Evolutionary conservation across 495 filamentous ascomycete genomes (phyloP).

Genomic region (Sabuloglossum arenarium): DNA sequence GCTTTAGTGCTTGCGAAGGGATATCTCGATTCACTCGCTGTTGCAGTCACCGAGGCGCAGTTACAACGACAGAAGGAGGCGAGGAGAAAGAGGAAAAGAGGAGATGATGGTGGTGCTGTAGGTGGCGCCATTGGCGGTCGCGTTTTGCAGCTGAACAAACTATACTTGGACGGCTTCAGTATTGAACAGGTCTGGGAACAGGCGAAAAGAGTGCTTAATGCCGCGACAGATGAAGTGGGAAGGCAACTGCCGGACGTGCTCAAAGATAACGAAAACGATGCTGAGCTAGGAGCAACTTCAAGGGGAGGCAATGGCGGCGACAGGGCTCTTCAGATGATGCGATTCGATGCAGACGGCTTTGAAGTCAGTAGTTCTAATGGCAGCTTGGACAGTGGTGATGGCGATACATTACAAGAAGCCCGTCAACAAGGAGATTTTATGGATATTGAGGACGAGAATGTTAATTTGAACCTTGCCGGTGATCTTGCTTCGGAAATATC

Average conservation of each 20-base stretch:
- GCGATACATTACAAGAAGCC: not conserved
- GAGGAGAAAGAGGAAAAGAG: slow-evolving; percentile 46
- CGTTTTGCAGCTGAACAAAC: slow-evolving; percentile 45
- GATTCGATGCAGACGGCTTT: slow-evolving; percentile 26
- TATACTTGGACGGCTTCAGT: slow-evolving; percentile 76
- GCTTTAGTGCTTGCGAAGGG: slow-evolving; percentile 51
- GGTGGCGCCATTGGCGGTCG: slow-evolving; percentile 17
- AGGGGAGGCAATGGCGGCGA: slow-evolving; percentile 11
- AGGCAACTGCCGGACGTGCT: slow-evolving; percentile 12
- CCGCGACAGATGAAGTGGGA: slow-evolving; percentile 29
- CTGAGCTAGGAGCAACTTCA: not conserved
- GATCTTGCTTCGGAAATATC: slow-evolving; percentile 30
- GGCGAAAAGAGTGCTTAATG: slow-evolving; percentile 54
- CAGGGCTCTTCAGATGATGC: slow-evolving; percentile 15
- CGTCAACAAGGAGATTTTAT: slow-evolving; percentile 16
- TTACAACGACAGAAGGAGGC: slow-evolving; percentile 30
- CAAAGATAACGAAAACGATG: not conserved
- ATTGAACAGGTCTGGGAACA: slow-evolving; percentile 89
- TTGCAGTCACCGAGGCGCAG: slow-evolving; percentile 44
- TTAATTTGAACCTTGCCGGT: slow-evolving; percentile 19
- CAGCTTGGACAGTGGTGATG: not conserved
- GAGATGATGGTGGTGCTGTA: slow-evolving; percentile 15
- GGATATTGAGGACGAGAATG: slow-evolving; percentile 20
- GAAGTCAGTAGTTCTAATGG: slow-evolving; percentile 19
- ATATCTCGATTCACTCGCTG: slow-evolving; percentile 55